Conservation (phyloP, 805 yeast genomes). For the Saturnispora bothae region DNA sequence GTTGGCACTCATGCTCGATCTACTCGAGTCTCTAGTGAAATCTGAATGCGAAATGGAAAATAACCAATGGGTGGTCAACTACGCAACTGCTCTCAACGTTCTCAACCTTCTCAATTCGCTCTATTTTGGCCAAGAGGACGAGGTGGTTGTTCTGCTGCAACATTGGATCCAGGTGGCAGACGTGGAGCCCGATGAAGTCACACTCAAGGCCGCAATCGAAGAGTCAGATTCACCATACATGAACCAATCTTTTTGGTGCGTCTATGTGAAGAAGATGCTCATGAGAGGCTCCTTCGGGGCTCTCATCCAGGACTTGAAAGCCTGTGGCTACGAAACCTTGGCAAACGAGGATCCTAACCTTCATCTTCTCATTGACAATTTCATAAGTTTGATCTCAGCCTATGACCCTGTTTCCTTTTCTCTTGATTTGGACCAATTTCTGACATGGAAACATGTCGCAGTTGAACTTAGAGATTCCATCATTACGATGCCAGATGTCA, state of each 20-base stretch:
- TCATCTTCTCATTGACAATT: slow-evolving; percentile 31
- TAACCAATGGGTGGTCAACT: slow-evolving; percentile 16
- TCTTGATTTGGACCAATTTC: slow-evolving; percentile 31
- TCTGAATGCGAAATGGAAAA: too few species aligned
- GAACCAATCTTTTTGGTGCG: slow-evolving; percentile 53
- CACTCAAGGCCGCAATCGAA: slow-evolving; percentile 35
- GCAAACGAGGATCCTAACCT: slow-evolving; percentile 22
- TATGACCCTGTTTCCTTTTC: slow-evolving; percentile 29
- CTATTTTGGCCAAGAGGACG: slow-evolving; percentile 33
- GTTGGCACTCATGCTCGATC: too few species aligned
- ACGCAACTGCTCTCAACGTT: slow-evolving; percentile 37
- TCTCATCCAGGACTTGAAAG: slow-evolving; percentile 38
- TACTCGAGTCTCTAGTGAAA: too few species aligned
- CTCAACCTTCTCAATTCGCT: slow-evolving; percentile 49
- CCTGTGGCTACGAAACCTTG: slow-evolving; percentile 34
- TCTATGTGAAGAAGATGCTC: slow-evolving; percentile 43
- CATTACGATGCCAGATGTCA: slow-evolving; percentile 16
- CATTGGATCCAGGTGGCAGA: slow-evolving; percentile 66
- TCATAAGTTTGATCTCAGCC: slow-evolving; percentile 29
- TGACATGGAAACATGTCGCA: slow-evolving; percentile 40
- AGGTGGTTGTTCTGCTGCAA: slow-evolving; percentile 34
- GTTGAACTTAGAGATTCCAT: slow-evolving; percentile 40
- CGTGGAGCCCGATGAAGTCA: slow-evolving; percentile 48
- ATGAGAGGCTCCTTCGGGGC: slow-evolving; percentile 52
- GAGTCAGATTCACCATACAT: slow-evolving; percentile 33